Base-by-base conservation (phyloP, 306 rosid species). In the Biancaea sappan region DNA sequence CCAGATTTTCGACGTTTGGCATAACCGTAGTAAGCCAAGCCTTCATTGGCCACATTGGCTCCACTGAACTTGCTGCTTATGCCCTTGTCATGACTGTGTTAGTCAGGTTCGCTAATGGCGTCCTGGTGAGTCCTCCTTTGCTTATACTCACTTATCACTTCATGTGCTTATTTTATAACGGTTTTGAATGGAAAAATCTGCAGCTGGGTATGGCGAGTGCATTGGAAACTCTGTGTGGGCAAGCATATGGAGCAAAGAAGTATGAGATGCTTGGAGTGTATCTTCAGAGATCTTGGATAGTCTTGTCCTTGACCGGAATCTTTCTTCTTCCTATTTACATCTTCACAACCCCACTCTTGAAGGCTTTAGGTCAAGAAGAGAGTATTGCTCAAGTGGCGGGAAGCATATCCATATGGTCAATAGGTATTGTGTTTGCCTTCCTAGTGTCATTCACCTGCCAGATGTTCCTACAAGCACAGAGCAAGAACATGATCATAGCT, bases 151-250 rank as follows among this genome's bases (percentile, higher is more conserved):
- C 9, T n/a, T 5, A 24, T 12, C 18, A 15, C n/a, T 11, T 24
- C n/a, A n/a, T n/a, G n/a, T n/a, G n/a, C n/a, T n/a, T n/a, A n/a
- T n/a, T n/a, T n/a, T n/a, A n/a, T n/a, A n/a, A n/a, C n/a, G n/a
- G 26, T 53, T 52, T 3, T 2, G 24, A 46, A 53, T 59, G 68
- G 65, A 25, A 69, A 24, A 64, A 11, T n/a, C 8, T 79, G 73
- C 68, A 88, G 93, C 58, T 88, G 40, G 93, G 93, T 3, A 88
- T 88, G 91, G 88, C 93, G 15, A 86, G 93, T 88, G 93, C 93
- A 8, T 58, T 86, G 71, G 86, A 82, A 82, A 88, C 91, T 56
- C 86, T 86, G 0, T 86, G 91, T 76, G 93, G 93, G 25, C 93
- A 88, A 82, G 88, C 87, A n/a, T 86, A 71, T 71, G 91, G 93